phyloP scores from a whole-genome alignment of 257 asterid species.

The Salvia splendens region DNA sequence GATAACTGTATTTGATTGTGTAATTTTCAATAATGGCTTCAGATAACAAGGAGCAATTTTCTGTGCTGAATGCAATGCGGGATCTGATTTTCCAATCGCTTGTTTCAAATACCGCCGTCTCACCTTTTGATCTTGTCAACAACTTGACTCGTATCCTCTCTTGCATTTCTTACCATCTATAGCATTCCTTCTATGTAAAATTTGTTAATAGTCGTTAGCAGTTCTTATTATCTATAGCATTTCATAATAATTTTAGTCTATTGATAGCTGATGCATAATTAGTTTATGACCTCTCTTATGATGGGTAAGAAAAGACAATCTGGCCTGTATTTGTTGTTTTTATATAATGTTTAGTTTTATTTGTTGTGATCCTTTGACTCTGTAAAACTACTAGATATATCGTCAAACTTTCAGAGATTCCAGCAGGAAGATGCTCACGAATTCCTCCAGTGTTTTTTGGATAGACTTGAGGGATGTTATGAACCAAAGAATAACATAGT shows the following conservation, averaged over 20 bases:
- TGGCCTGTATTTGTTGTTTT: conserved; percentile 1
- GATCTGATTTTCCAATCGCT: conserved; percentile 49
- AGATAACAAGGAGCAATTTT: conserved; percentile 53
- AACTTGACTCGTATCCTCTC: conserved; percentile 83
- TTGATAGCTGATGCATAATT: neutral
- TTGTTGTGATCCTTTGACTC: conserved; percentile 50
- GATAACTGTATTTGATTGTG: conserved; percentile 12
- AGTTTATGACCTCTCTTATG: neutral
- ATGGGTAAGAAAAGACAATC: neutral
- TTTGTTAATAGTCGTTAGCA: too few species aligned
- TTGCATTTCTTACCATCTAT: too few species aligned
- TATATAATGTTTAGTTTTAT: neutral
- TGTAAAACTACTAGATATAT: conserved; percentile 57
- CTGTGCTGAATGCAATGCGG: conserved; percentile 55
- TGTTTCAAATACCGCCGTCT: conserved; percentile 38
- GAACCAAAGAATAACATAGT: conserved; percentile 48
- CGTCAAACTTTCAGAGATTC: conserved; percentile 54
- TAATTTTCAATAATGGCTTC: conserved; percentile 30
- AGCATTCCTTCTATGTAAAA: too few species aligned
- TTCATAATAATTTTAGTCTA: neutral
- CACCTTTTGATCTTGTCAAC: conserved; percentile 55
- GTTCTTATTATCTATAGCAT: neutral
- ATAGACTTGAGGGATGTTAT: conserved; percentile 59
- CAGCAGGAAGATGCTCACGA: conserved; percentile 95
- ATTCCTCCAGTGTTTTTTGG: conserved; percentile 81